These are phyloP conservation scores for Xenosphaeropsis pyriputrescens DNA, from an alignment of 2,329 filamentous ascomycete species.

Conservation along the genomic window DNA sequence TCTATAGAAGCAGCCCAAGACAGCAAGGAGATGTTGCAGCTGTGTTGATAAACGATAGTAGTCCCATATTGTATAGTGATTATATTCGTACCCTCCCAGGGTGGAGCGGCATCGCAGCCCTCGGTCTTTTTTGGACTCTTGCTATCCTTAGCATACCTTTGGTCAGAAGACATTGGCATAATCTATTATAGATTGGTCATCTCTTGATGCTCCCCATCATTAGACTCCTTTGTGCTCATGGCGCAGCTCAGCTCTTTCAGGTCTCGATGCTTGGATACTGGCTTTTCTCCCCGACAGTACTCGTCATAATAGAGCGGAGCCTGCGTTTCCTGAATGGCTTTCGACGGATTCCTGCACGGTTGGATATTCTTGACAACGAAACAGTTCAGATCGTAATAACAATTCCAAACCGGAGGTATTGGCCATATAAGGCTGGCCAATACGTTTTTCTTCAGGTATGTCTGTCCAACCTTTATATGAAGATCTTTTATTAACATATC, in stretches of 20 bases:
- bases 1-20: constrained; percentile 28
- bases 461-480: constrained; percentile 16
- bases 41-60: constrained; percentile 14
- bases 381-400: constrained; percentile 33
- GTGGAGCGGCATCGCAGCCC: too few relatives aligned
- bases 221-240: constrained; percentile 38
- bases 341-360: constrained; percentile 28
- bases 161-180: too few relatives aligned
- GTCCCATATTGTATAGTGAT: constrained; percentile 27
- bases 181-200: constrained; percentile 29
- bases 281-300: neutral
- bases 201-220: constrained; percentile 44
- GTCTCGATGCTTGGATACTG: constrained; percentile 18
- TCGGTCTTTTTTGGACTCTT: too few relatives aligned
- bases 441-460: too few relatives aligned
- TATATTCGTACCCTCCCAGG: constrained; percentile 23
- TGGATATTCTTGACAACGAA: constrained; percentile 34
- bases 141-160: too few relatives aligned
- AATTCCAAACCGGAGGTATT: constrained; percentile 24
- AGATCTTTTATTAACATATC: constrained; percentile 32
- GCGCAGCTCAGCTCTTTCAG: constrained; percentile 32
- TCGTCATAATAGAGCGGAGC: constrained; percentile 32
- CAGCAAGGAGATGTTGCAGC: constrained; percentile 28
- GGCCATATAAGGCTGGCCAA: too few relatives aligned
- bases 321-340: constrained; percentile 32